phyloP scores from a whole-genome alignment of 768 basidiomycete species.

The Rhodosporidiobolus odoratus region DNA sequence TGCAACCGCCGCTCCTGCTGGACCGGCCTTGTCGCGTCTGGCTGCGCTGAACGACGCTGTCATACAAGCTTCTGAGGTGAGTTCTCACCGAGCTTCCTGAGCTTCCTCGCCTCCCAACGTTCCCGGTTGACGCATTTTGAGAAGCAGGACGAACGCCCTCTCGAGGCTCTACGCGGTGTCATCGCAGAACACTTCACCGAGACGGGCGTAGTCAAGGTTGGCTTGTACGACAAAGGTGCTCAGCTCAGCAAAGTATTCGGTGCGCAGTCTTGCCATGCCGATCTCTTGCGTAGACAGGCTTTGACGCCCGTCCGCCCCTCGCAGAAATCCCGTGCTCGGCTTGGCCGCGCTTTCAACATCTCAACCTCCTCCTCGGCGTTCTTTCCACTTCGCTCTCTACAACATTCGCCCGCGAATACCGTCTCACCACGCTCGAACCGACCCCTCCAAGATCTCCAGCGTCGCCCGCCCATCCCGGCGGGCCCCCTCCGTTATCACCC shows the following conservation, averaged over 20 bases:
- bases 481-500: neutral
- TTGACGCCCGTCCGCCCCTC: neutral
- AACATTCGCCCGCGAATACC: slow-evolving; percentile 31
- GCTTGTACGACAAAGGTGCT: slow-evolving; percentile 20
- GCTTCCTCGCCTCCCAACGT: neutral
- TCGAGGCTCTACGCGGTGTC: slow-evolving; percentile 13
- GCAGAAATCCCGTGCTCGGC: slow-evolving; percentile 37
- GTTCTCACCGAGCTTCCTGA: neutral
- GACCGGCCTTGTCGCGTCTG: slow-evolving; percentile 11
- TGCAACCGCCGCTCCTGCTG: slow-evolving; percentile 10
- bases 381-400: slow-evolving; percentile 2
- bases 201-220: slow-evolving; percentile 32
- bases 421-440: slow-evolving; percentile 32
- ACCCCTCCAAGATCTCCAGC: slow-evolving; percentile 1
- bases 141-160: slow-evolving; percentile 20
- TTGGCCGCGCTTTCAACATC: slow-evolving; percentile 34
- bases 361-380: slow-evolving; percentile 32
- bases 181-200: slow-evolving; percentile 35
- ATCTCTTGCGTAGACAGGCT: neutral
- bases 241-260: slow-evolving; percentile 35
- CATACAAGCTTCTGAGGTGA: slow-evolving; percentile 25
- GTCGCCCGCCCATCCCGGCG: neutral
- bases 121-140: neutral
- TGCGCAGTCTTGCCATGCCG: neutral
- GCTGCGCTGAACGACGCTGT: slow-evolving; percentile 26